These are phyloP conservation scores for Sporisorium graminicola DNA, from an alignment of 1,284 basidiomycete species.

Conservation along the genomic window DNA sequence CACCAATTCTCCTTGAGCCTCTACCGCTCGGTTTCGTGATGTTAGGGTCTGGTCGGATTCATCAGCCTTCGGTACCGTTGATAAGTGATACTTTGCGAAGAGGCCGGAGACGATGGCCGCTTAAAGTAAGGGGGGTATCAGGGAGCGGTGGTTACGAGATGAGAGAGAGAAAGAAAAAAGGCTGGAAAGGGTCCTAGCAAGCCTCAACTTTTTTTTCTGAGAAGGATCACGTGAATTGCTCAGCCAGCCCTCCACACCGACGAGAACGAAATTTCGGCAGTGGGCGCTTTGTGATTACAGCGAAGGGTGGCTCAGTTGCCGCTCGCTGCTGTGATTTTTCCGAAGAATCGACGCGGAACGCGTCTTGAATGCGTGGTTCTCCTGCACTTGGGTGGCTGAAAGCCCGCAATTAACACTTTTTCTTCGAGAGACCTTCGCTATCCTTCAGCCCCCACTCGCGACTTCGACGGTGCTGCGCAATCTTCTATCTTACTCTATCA, in stretches of 20 bases:
- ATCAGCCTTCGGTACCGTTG: neutral
- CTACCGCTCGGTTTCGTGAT: neutral
- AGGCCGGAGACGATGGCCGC: neutral
- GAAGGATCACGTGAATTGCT: conserved; percentile 45
- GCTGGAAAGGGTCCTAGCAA: conserved; percentile 16
- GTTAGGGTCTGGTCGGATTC: neutral
- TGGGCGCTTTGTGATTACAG: conserved; percentile 1
- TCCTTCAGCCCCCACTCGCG: neutral
- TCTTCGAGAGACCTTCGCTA: neutral
- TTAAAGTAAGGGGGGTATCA: neutral
- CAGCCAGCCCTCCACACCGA: conserved; percentile 38
- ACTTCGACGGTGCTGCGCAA: neutral
- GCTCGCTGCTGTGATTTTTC: conserved; percentile 1
- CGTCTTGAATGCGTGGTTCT: conserved; percentile 22
- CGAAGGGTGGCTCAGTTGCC: neutral
- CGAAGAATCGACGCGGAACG: conserved; percentile 28
- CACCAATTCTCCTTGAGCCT: neutral
- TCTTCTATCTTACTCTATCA: neutral
- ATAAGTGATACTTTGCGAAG: neutral
- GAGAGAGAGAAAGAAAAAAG: neutral
- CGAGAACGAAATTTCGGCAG: neutral
- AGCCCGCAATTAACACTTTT: conserved; percentile 47
- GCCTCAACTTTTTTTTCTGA: conserved; percentile 13
- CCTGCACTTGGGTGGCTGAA: conserved; percentile 11
- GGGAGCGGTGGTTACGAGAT: neutral